Evolutionary conservation across 768 basidiomycete species (phyloP), one percentile per base, ranked within the genome.

Genomic region (Boletus reticuloceps): DNA sequence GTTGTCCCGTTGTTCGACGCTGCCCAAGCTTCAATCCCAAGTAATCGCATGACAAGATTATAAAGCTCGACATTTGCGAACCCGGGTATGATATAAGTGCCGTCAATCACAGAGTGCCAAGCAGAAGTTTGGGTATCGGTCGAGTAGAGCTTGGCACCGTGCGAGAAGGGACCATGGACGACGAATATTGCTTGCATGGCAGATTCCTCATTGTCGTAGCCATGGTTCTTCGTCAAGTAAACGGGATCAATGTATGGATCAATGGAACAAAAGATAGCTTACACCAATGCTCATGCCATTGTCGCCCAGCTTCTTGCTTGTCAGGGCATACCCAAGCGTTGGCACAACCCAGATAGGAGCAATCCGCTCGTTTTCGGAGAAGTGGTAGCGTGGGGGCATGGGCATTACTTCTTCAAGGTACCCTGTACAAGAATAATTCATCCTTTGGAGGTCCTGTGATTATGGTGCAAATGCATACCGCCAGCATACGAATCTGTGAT

Each of bases 161-260:
- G 72, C 14, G 88, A 84, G 69, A 94, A 94, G 0, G 94, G 94
- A 1, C 94, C 94, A 65, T 94, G 91, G 11, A 91, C 93, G 54
- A 96, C 86, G 69, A 96, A 95, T 67, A 92, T 86, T 3, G 93
- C 93, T 48, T 85, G 83, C 94, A 96, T 96, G 7, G 86, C 76
- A 13, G 75, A 64, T 40, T 85, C 83, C 17, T 79, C 69, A 60
- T 94, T 94, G 68, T 95, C 93, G 65, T 94, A 97, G 7, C 94
- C 94, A 62, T 97, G 94, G 56, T 85, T 93, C 89, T 91, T 61
- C 32, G 59, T 49, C 17, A 12, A 47, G 19, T 14, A 27, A 19
- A 53, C 6, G n/a, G n/a, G 13, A 37, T 63, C 43, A 58, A 37
- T 6, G 13, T 36, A 41, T 14, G 27, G 6, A 17, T 8, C 6